Conservation (phyloP, 306 rosid species). For the Pueraria montana region DNA sequence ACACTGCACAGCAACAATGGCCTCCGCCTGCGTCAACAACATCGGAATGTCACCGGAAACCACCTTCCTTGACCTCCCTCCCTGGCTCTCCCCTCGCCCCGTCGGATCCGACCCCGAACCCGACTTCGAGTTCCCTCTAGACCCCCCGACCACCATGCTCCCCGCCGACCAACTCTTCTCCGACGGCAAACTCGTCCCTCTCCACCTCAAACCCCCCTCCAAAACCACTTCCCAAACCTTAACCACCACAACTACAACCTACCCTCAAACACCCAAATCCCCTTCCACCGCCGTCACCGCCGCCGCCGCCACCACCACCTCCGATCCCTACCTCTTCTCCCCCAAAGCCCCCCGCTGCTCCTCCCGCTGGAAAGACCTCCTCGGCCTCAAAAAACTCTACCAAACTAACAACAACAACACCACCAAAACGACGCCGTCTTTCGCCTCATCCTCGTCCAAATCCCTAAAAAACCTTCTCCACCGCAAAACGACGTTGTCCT, state of each 20-base stretch:
- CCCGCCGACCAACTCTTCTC: slow-evolving; percentile 95
- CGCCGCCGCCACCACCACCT: slow-evolving; percentile 17
- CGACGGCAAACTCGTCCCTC: slow-evolving; percentile 90
- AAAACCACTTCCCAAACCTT: slow-evolving; percentile 64
- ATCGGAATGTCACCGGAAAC: slow-evolving; percentile 71
- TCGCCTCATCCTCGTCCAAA: slow-evolving; percentile 48
- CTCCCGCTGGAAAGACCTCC: slow-evolving; percentile 88
- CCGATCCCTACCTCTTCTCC: slow-evolving; percentile 78
- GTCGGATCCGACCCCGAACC: slow-evolving; percentile 42
- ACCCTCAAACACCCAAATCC: slow-evolving; percentile 48
- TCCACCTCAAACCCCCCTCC: slow-evolving; percentile 48
- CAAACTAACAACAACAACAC: slow-evolving; percentile 39
- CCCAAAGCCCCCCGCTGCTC: slow-evolving; percentile 99
- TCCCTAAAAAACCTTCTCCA: slow-evolving; percentile 77
- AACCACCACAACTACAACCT: background rate
- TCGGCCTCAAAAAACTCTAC: slow-evolving; percentile 80
- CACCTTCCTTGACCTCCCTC: slow-evolving; percentile 64
- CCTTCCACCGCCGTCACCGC: background rate
- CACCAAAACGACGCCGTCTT: too few relatives aligned
- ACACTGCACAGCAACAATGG: slow-evolving; percentile 58
- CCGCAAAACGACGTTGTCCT: slow-evolving; percentile 62
- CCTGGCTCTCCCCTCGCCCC: slow-evolving; percentile 69
- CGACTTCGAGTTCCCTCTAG: slow-evolving; percentile 90
- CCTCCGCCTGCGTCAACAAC: slow-evolving; percentile 95
- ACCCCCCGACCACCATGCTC: slow-evolving; percentile 84